Percentiles rank a stretch among this genome's conserved stretches.
Conservation (phyloP, 345 rosid species). For the Populus pruinosa region DNA sequence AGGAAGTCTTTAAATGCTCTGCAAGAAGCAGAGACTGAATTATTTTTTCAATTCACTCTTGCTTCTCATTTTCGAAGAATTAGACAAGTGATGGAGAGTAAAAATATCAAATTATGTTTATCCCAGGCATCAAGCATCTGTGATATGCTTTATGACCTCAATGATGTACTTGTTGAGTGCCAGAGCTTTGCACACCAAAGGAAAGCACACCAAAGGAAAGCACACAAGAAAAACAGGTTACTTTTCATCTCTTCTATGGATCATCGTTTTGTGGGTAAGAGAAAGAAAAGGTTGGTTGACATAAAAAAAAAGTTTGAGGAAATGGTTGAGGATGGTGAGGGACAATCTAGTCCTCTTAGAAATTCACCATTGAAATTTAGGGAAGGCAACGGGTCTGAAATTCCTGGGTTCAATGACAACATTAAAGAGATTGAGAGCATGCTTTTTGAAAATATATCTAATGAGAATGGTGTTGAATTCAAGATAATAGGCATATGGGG, state of each 20-base stretch:
- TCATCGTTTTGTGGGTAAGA: background rate
- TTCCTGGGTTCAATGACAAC: background rate
- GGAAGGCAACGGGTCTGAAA: background rate
- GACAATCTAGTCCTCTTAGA: background rate
- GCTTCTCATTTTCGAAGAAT: background rate
- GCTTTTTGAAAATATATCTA: background rate
- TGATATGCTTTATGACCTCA: background rate
- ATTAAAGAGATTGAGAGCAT: background rate
- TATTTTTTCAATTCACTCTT: background rate
- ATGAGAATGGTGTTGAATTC: background rate
- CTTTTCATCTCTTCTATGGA: background rate
- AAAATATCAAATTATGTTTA: background rate
- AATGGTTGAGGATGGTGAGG: background rate
- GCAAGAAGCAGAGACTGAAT: background rate
- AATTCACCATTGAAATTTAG: too few relatives aligned
- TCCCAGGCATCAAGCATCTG: background rate
- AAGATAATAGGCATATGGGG: constrained; percentile 1
- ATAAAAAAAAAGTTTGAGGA: background rate
- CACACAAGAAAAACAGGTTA: background rate
- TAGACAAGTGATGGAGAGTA: background rate
- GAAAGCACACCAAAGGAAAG: background rate
- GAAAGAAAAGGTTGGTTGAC: background rate
- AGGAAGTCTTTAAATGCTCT: background rate
- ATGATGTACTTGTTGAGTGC: constrained; percentile 5
- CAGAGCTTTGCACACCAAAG: background rate